Percentiles rank a stretch among this genome's conserved stretches.
Evolutionary conservation across 148 eudicot species (phyloP).

Genomic region (Talinum fruticosum): DNA sequence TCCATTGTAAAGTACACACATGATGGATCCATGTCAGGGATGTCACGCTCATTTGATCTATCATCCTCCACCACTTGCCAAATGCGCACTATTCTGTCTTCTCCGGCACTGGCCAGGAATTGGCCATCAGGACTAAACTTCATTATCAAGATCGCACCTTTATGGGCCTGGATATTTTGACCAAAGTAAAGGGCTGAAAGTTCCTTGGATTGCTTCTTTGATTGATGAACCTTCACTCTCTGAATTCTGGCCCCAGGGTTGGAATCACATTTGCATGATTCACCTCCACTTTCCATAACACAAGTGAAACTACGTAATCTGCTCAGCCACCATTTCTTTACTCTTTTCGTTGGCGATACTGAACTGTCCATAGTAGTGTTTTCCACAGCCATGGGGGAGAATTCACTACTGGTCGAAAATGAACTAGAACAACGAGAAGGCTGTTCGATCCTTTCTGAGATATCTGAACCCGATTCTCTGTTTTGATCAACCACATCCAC

Average conservation of each 20-base stretch:
- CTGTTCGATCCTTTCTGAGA: slow-evolving; percentile 11
- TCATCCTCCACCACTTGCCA: slow-evolving; percentile 82
- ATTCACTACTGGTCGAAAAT: slow-evolving; percentile 30
- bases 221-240: slow-evolving; percentile 62
- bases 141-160: slow-evolving; percentile 81
- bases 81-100: slow-evolving; percentile 72
- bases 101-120: slow-evolving; percentile 88
- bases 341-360: slow-evolving; percentile 27
- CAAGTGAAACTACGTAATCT: slow-evolving; percentile 51
- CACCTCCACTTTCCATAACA: slow-evolving; percentile 35
- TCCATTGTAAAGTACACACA: slow-evolving; percentile 74
- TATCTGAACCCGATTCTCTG: slow-evolving; percentile 17
- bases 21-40: slow-evolving; percentile 71
- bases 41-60: slow-evolving; percentile 55
- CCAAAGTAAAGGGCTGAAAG: slow-evolving; percentile 72
- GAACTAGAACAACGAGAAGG: slow-evolving; percentile 28
- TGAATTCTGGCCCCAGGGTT: slow-evolving; percentile 36
- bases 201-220: slow-evolving; percentile 59
- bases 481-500: slow-evolving; percentile 26
- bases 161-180: slow-evolving; percentile 80
- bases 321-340: slow-evolving; percentile 53
- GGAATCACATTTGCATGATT: slow-evolving; percentile 23
- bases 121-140: slow-evolving; percentile 82
- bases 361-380: slow-evolving; percentile 20
- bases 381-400: slow-evolving; percentile 19